Evolutionary conservation across 2,329 filamentous ascomycete genomes (phyloP).

Genomic region (Epichloe glyceriae): DNA sequence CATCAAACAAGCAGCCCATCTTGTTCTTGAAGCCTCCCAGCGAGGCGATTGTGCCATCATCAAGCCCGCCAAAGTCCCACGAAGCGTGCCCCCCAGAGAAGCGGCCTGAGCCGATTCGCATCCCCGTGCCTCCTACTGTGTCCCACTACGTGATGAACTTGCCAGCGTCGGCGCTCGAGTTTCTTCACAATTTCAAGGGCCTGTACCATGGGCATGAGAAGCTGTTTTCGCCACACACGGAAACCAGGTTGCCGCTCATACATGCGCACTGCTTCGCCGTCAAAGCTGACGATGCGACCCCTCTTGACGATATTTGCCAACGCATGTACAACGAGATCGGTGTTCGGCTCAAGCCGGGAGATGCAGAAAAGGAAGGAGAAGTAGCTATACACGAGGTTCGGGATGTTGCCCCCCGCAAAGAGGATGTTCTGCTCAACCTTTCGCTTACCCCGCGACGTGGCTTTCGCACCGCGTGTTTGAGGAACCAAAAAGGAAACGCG

Average conservation of each 20-base stretch:
- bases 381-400: slow-evolving; percentile 57
- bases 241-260: slow-evolving; percentile 58
- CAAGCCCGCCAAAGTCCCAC: slow-evolving; percentile 25
- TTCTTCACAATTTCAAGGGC: slow-evolving; percentile 55
- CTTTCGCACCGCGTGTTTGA: slow-evolving; percentile 43
- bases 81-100: slow-evolving; percentile 23
- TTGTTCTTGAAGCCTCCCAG: slow-evolving; percentile 38
- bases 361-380: slow-evolving; percentile 33
- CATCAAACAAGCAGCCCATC: slow-evolving; percentile 56
- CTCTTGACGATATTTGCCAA: slow-evolving; percentile 36
- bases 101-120: slow-evolving; percentile 22
- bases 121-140: slow-evolving; percentile 59
- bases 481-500: neutral
- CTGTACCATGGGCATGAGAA: slow-evolving; percentile 60
- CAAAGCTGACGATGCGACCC: slow-evolving; percentile 62
- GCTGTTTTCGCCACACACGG: slow-evolving; percentile 49
- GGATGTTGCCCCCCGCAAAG: slow-evolving; percentile 81
- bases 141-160: slow-evolving; percentile 98
- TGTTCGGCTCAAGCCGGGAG: slow-evolving; percentile 27
- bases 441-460: slow-evolving; percentile 67
- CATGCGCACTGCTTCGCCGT: slow-evolving; percentile 93
- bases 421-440: slow-evolving; percentile 96
- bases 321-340: slow-evolving; percentile 29
- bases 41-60: slow-evolving; percentile 42
- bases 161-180: slow-evolving; percentile 76